These are phyloP conservation scores for Citrus hindsii DNA, from an alignment of 345 rosid species.

Conservation along the genomic window DNA sequence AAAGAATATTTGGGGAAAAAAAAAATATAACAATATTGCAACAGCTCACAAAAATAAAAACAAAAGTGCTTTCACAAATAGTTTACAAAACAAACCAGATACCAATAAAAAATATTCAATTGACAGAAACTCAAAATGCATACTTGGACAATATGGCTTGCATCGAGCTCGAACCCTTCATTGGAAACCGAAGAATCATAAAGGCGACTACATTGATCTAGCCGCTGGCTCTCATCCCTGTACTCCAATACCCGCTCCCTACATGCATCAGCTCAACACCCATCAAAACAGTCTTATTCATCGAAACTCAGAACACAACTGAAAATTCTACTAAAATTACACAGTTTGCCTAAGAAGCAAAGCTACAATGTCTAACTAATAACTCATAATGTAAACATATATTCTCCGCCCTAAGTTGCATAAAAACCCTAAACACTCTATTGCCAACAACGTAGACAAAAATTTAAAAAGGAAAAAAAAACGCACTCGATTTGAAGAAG, in stretches of 20 bases:
- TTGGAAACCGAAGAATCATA: slow-evolving; percentile 85
- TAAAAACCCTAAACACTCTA: background rate
- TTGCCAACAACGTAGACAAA: background rate
- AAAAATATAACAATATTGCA: too few species aligned
- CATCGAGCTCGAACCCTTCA: slow-evolving; percentile 90
- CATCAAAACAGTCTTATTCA: background rate
- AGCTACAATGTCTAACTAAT: background rate
- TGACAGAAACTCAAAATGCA: background rate
- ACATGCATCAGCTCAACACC: slow-evolving; percentile 14
- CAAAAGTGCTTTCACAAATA: background rate
- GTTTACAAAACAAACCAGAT: background rate
- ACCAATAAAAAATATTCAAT: background rate
- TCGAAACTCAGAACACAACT: background rate
- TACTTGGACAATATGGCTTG: slow-evolving; percentile 88
- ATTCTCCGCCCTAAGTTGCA: background rate
- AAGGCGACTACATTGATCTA: slow-evolving; percentile 91
- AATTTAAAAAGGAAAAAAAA: background rate
- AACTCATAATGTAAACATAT: background rate
- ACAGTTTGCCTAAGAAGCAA: background rate
- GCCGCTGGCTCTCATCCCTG: slow-evolving; percentile 89
- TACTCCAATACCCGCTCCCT: slow-evolving; percentile 79
- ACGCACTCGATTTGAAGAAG: slow-evolving; percentile 84
- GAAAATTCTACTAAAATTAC: slow-evolving; percentile 3
- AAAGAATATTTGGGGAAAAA: background rate
- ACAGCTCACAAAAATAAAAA: background rate